Conservation (phyloP, 148 eudicot genomes). For the Chenopodium album region DNA sequence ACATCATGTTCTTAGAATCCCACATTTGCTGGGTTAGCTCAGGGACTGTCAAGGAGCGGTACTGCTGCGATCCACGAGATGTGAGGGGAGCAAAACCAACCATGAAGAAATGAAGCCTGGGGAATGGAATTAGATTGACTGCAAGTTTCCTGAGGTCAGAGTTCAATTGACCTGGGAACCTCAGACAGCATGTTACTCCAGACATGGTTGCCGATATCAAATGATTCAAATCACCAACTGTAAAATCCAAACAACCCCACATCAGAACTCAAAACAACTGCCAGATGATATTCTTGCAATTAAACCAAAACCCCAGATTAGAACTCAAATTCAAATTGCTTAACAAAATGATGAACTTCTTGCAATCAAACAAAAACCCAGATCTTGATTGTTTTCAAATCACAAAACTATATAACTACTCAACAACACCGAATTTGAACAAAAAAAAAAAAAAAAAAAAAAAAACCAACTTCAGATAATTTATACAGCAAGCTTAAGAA, state of each 20-base stretch:
- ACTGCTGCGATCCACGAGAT: slow-evolving; percentile 67
- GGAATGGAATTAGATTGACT: slow-evolving; percentile 70
- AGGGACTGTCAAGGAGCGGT: slow-evolving; percentile 59
- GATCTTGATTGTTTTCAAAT: too few species aligned
- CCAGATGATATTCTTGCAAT: neutral
- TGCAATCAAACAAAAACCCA: neutral
- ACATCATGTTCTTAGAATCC: slow-evolving; percentile 94
- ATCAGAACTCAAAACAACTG: neutral
- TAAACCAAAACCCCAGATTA: too few species aligned
- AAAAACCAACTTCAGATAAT: too few species aligned
- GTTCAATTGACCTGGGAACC: slow-evolving; percentile 75
- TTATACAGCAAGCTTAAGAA: too few species aligned
- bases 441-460: too few species aligned
- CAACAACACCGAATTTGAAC: too few species aligned
- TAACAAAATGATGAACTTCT: neutral
- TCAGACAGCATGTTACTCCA: slow-evolving; percentile 67
- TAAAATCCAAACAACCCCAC: neutral
- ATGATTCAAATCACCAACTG: slow-evolving; percentile 76
- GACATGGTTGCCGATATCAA: slow-evolving; percentile 79
- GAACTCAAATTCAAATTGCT: too few species aligned
- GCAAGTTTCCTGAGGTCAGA: slow-evolving; percentile 73
- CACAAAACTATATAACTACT: too few species aligned
- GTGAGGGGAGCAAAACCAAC: slow-evolving; percentile 78
- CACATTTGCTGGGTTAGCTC: slow-evolving; percentile 85
- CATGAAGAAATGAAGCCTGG: slow-evolving; percentile 82